Conservation (phyloP, 495 filamentous ascomycete species). For the Penicillium fimorum region DNA sequence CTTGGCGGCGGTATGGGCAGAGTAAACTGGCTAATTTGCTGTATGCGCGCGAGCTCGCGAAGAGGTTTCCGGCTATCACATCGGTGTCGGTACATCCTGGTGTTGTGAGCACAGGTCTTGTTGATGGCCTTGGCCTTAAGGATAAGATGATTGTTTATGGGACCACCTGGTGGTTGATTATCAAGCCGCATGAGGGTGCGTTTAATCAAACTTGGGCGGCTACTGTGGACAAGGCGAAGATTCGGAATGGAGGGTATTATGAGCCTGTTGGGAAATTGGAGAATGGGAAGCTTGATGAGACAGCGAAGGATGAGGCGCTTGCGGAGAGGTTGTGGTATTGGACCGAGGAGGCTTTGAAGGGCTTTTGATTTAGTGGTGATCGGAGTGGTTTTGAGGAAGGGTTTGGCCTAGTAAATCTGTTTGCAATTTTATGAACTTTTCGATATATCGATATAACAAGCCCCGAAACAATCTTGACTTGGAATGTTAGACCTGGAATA, state of each 20-base stretch:
- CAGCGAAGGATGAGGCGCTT: slow-evolving; percentile 40
- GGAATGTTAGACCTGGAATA: no score
- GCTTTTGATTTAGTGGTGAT: neutral
- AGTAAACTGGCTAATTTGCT: slow-evolving; percentile 70
- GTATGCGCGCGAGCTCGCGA: slow-evolving; percentile 54
- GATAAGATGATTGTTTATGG: slow-evolving; percentile 15
- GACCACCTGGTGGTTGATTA: slow-evolving; percentile 14
- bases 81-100: slow-evolving; percentile 48
- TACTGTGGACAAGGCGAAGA: slow-evolving; percentile 28
- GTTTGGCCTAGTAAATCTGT: no score
- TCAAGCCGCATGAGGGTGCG: slow-evolving; percentile 36
- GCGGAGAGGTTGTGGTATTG: slow-evolving; percentile 54
- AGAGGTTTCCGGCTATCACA: slow-evolving; percentile 45
- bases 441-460: no score
- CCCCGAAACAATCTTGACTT: no score
- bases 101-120: slow-evolving; percentile 36
- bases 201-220: slow-evolving; percentile 58
- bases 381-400: no score
- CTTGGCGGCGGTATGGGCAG: slow-evolving; percentile 56
- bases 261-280: slow-evolving; percentile 45
- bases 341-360: slow-evolving; percentile 37
- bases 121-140: slow-evolving; percentile 18
- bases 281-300: slow-evolving; percentile 20
- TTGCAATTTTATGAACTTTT: no score
- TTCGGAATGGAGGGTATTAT: slow-evolving; percentile 46